These are phyloP conservation scores for Plasmodium cynomolgi DNA, from an alignment of 169 alveolate genomes.

Conservation along the genomic window DNA sequence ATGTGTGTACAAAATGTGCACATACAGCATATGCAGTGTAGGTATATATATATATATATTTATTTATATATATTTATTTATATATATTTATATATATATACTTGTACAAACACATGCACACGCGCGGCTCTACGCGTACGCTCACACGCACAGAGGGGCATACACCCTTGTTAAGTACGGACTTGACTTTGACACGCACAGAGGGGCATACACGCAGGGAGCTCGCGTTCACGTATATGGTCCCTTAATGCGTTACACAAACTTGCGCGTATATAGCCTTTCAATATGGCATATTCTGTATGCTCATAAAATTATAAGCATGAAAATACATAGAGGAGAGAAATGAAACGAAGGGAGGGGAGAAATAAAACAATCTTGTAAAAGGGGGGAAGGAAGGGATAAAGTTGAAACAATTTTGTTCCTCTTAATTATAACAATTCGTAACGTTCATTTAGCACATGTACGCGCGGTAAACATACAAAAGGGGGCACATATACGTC, in stretches of 20 bases:
- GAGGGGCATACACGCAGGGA: not conserved
- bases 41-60: too few species aligned
- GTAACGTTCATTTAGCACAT: not conserved
- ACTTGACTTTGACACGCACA: not conserved
- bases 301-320: not conserved
- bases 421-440: not conserved
- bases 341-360: not conserved
- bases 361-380: not conserved
- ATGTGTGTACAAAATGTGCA: not conserved
- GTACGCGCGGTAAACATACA: not conserved
- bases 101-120: not conserved
- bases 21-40: not conserved
- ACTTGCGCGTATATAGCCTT: not conserved
- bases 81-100: too few species aligned
- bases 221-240: not conserved
- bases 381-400: not conserved
- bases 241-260: not conserved
- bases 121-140: not conserved
- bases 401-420: not conserved
- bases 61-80: too few species aligned
- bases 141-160: not conserved
- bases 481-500: not conserved
- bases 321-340: not conserved
- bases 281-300: not conserved
- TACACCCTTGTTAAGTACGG: not conserved